Evolutionary conservation across 208 protist genomes (phyloP).

Genomic region (Leptomonas pyrrhocoris): DNA sequence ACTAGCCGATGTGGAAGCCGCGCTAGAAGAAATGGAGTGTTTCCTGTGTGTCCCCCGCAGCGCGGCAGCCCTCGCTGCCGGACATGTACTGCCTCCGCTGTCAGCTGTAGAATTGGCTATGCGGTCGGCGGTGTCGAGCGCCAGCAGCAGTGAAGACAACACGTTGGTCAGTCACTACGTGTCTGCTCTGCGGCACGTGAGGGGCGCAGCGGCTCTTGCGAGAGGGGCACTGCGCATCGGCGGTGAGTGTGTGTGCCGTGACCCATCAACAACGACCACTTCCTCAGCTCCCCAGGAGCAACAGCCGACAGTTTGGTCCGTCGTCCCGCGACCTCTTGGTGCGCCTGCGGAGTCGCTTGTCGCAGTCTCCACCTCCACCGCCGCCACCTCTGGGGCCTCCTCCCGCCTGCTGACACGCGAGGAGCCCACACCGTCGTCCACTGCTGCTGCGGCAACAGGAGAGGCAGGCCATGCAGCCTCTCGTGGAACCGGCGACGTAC

Average conservation of each 20-base stretch:
- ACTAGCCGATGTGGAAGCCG: slow-evolving; percentile 16
- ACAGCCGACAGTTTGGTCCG: neutral
- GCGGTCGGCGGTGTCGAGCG: neutral
- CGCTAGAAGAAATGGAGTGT: slow-evolving; percentile 29
- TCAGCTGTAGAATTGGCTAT: slow-evolving; percentile 1
- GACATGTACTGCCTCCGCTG: slow-evolving; percentile 13
- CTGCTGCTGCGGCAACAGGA: neutral
- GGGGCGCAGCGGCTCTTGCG: neutral
- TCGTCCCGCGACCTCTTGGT: slow-evolving; percentile 3
- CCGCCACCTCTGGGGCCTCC: slow-evolving; percentile 4
- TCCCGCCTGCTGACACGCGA: slow-evolving; percentile 4
- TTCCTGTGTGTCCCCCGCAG: slow-evolving; percentile 13
- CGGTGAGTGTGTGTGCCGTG: neutral
- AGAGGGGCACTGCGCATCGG: neutral
- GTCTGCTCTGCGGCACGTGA: slow-evolving; percentile 1
- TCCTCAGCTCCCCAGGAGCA: neutral
- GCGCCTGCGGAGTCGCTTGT: neutral
- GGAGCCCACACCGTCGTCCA: neutral
- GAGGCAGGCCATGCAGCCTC: neutral
- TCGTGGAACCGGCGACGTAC: neutral
- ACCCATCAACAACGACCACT: neutral
- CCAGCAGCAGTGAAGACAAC: neutral
- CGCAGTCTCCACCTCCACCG: neutral
- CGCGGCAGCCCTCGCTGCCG: slow-evolving; percentile 12
- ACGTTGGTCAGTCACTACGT: neutral